These are phyloP conservation scores for Cucumis hystrix DNA, from an alignment of 306 rosid species.

Conservation along the genomic window DNA sequence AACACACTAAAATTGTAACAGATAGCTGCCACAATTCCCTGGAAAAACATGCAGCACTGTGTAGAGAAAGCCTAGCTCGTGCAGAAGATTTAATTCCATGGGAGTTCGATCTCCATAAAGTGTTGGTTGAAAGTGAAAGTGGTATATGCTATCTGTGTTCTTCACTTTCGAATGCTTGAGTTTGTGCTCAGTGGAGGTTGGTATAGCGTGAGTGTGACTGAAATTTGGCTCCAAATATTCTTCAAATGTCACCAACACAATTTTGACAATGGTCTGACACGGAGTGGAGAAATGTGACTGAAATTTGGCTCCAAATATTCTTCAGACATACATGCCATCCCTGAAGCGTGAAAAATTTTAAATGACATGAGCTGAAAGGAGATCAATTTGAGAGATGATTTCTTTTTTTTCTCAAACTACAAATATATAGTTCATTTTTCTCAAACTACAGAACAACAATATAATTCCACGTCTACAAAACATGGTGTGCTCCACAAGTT, in stretches of 20 bases:
- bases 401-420: not conserved
- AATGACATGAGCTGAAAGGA: no score
- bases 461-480: not conserved
- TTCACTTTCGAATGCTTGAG: not conserved
- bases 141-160: not conserved
- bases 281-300: not conserved
- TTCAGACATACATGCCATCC: no score
- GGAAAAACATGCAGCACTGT: not conserved
- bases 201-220: no score
- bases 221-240: slow-evolving; percentile 4
- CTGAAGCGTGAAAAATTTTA: no score
- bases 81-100: not conserved
- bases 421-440: not conserved
- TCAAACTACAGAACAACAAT: not conserved
- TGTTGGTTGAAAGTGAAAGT: not conserved
- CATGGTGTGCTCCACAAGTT: not conserved
- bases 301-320: no score
- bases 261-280: not conserved
- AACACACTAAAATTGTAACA: not conserved
- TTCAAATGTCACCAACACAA: not conserved
- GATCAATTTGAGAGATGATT: no score
- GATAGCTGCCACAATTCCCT: not conserved
- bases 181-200: not conserved
- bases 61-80: not conserved
- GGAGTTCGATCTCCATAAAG: not conserved